These are phyloP conservation scores for Pisolithus thermaeus DNA, from an alignment of 1,284 basidiomycete species.

Conservation along the genomic window DNA sequence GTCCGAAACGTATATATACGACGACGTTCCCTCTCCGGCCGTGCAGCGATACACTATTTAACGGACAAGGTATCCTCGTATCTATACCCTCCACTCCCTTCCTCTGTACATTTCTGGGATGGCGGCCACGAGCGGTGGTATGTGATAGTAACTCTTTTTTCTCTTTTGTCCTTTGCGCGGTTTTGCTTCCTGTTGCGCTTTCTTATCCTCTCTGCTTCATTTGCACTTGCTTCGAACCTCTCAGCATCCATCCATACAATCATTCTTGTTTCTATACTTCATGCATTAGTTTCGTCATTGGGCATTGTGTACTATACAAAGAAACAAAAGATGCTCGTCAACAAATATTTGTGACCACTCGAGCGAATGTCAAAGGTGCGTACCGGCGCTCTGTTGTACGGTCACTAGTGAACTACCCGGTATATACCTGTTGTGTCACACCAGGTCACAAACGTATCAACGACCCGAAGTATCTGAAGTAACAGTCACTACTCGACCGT, in stretches of 20 bases:
- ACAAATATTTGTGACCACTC: too few relatives aligned
- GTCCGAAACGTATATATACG: neutral
- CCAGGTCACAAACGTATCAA: too few relatives aligned
- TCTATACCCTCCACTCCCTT: constrained; percentile 25
- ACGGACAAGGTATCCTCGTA: constrained; percentile 17
- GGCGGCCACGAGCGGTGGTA: constrained; percentile 18
- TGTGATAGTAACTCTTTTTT: constrained; percentile 9
- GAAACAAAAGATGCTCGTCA: constrained; percentile 25
- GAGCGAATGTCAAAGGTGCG: too few relatives aligned
- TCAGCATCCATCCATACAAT: constrained; percentile 22
- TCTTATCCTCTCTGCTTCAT: constrained; percentile 26
- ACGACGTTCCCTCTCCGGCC: neutral
- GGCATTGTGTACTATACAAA: constrained; percentile 32
- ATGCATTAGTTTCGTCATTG: constrained; percentile 26
- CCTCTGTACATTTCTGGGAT: constrained; percentile 11
- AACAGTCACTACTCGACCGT: too few relatives aligned
- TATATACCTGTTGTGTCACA: too few relatives aligned
- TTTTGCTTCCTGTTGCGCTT: neutral
- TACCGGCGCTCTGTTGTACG: too few relatives aligned
- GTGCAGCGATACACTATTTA: constrained; percentile 20
- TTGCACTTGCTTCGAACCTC: constrained; percentile 11
- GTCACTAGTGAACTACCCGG: too few relatives aligned
- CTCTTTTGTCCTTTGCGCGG: neutral
- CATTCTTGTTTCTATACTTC: constrained; percentile 33
- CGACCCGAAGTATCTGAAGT: too few relatives aligned